These are phyloP conservation scores for Aspergillus heteromorphus DNA, from an alignment of 495 filamentous ascomycete species.

Conservation along the genomic window DNA sequence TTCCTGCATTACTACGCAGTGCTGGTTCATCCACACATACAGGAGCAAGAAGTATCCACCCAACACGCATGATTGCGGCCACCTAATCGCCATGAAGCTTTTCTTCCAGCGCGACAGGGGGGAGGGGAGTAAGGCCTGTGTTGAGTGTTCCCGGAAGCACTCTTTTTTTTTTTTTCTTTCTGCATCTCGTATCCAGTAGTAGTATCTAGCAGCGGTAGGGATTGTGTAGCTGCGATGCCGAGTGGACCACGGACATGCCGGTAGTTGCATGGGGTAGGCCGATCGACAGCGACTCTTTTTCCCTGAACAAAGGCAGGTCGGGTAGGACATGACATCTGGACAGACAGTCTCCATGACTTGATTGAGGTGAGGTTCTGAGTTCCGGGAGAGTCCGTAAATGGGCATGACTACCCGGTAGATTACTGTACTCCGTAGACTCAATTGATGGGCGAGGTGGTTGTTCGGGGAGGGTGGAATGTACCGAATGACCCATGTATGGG, in stretches of 20 bases:
- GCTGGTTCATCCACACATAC: not conserved
- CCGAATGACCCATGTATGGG: not conserved
- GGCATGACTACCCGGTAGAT: too few relatives aligned
- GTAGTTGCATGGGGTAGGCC: not conserved
- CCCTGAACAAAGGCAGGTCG: not conserved
- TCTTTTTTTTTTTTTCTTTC: too few relatives aligned
- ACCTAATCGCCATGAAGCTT: not conserved
- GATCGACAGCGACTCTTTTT: not conserved
- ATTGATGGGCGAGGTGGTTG: not conserved
- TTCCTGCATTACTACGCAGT: not conserved
- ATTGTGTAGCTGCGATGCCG: not conserved
- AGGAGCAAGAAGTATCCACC: not conserved
- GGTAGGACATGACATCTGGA: not conserved
- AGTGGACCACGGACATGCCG: not conserved
- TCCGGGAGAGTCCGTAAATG: too few relatives aligned
- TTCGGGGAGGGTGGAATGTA: not conserved
- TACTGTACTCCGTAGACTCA: not conserved
- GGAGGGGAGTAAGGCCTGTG: too few relatives aligned
- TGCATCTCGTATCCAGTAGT: not conserved
- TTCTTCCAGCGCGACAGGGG: too few relatives aligned
- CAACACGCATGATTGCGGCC: not conserved
- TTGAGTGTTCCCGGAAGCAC: too few relatives aligned
- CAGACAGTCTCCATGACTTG: too few relatives aligned
- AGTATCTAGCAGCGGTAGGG: not conserved
- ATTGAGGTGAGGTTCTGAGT: too few relatives aligned